Percentiles rank a stretch among this genome's conserved stretches.
These are phyloP conservation scores for Uronychia binucleata DNA, from an alignment of 73 alveolate genomes.

Conservation along the genomic window DNA sequence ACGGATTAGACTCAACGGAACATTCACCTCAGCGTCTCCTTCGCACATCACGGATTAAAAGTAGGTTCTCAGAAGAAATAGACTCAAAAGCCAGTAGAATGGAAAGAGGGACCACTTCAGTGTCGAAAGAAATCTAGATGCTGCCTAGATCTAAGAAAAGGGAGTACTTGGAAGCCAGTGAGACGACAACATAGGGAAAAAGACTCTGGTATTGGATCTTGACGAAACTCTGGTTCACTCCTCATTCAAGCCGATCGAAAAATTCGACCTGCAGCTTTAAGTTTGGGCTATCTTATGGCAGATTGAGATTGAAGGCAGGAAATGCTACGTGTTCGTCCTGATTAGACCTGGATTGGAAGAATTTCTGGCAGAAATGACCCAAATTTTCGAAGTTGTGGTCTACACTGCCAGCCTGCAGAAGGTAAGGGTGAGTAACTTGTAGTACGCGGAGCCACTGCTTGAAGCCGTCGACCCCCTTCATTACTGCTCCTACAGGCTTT, in stretches of 20 bases:
- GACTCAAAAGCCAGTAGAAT: no score
- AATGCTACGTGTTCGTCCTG: slow-evolving; percentile 39
- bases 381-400: slow-evolving; percentile 52
- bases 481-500: slow-evolving; percentile 41
- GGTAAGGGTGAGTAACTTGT: background rate
- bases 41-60: no score
- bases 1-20: background rate
- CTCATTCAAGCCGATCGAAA: slow-evolving; percentile 51
- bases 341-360: slow-evolving; percentile 69
- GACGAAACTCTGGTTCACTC: slow-evolving; percentile 73
- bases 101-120: background rate
- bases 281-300: background rate
- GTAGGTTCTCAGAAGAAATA: no score
- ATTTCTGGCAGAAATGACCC: slow-evolving; percentile 47
- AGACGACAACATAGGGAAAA: slow-evolving; percentile 9
- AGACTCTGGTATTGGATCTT: slow-evolving; percentile 65
- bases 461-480: slow-evolving; percentile 54
- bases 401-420: slow-evolving; percentile 68
- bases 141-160: background rate
- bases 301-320: slow-evolving; percentile 56
- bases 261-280: slow-evolving; percentile 37
- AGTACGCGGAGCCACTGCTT: slow-evolving; percentile 66
- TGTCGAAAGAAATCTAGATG: background rate
- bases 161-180: background rate
- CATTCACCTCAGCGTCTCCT: background rate